phyloP scores from a whole-genome alignment of 78 protist genomes.

The Paratrimastix pyriformis region DNA sequence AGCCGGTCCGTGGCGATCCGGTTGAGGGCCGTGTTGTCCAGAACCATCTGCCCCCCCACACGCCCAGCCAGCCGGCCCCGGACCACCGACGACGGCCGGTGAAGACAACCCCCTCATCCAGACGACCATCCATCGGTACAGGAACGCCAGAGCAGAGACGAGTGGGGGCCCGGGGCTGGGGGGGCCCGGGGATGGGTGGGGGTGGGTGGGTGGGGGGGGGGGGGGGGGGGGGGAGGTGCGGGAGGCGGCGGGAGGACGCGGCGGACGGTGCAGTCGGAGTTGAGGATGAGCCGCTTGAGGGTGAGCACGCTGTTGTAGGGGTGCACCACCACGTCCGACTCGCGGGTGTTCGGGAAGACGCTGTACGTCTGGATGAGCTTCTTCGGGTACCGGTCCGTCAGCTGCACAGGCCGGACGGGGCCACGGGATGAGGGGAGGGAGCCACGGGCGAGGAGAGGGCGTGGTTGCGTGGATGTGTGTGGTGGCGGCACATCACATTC shows the following conservation, averaged over 20 bases:
- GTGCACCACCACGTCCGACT: conserved; percentile 86
- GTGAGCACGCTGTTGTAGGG: conserved; percentile 93
- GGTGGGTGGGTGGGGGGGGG: too few species aligned
- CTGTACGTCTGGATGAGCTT: conserved; percentile 94
- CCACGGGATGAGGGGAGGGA: conserved; percentile 96
- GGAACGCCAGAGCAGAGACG: too few species aligned
- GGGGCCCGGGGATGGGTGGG: too few species aligned
- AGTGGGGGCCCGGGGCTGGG: too few species aligned
- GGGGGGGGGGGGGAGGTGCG: too few species aligned
- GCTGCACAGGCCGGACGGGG: conserved; percentile 67
- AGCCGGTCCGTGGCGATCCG: conserved; percentile 79
- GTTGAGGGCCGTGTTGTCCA: conserved; percentile 94
- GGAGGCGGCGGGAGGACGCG: too few species aligned
- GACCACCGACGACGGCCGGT: too few species aligned
- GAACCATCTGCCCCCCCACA: conserved; percentile 58
- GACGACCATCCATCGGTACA: too few species aligned
- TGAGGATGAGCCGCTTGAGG: conserved; percentile 74
- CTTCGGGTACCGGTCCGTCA: conserved; percentile 90
- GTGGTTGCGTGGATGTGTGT: too few species aligned
- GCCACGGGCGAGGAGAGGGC: too few species aligned
- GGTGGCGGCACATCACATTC: too few species aligned
- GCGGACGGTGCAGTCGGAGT: conserved; percentile 80
- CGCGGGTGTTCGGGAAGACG: conserved; percentile 78
- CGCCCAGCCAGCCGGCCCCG: not conserved
- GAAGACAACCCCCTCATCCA: too few species aligned